Evolutionary conservation across 164 flowering plant genomes (phyloP).

Genomic region (Platanus orientalis): DNA sequence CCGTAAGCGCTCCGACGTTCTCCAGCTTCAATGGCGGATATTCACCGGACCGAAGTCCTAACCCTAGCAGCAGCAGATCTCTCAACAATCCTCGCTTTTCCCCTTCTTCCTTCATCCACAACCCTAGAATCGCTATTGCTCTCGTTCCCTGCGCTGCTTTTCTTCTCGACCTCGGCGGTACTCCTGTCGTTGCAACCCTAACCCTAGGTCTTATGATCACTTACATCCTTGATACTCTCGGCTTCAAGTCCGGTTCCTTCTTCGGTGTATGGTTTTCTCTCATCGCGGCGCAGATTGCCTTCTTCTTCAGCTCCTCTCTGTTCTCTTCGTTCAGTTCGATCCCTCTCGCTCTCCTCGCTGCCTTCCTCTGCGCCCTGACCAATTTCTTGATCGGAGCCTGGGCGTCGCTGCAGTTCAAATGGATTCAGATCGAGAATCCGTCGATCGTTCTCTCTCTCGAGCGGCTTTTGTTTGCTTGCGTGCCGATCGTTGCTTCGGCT

Average conservation of each 20-base stretch:
- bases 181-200: conserved; percentile 66
- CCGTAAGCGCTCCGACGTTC: conserved; percentile 52
- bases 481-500: conserved; percentile 56
- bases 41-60: conserved; percentile 31
- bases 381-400: conserved; percentile 80
- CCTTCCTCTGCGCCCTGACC: conserved; percentile 59
- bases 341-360: conserved; percentile 51
- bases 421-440: background rate
- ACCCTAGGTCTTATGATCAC: conserved; percentile 74
- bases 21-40: conserved; percentile 37
- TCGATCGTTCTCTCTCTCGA: background rate
- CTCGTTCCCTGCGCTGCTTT: conserved; percentile 76
- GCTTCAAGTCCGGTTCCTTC: conserved; percentile 72
- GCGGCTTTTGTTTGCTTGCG: conserved; percentile 58
- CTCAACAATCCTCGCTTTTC: conserved; percentile 42
- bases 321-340: conserved; percentile 40
- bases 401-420: conserved; percentile 87
- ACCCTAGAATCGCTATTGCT: conserved; percentile 70
- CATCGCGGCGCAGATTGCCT: conserved; percentile 66
- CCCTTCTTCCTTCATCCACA: conserved; percentile 60
- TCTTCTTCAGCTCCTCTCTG: conserved; percentile 64
- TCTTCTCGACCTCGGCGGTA: conserved; percentile 93
- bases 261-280: conserved; percentile 84
- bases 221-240: conserved; percentile 81
- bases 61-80: conserved; percentile 19